Conservation (phyloP, 1,284 basidiomycete genomes). For the Tetrapyrgos nigripes region DNA sequence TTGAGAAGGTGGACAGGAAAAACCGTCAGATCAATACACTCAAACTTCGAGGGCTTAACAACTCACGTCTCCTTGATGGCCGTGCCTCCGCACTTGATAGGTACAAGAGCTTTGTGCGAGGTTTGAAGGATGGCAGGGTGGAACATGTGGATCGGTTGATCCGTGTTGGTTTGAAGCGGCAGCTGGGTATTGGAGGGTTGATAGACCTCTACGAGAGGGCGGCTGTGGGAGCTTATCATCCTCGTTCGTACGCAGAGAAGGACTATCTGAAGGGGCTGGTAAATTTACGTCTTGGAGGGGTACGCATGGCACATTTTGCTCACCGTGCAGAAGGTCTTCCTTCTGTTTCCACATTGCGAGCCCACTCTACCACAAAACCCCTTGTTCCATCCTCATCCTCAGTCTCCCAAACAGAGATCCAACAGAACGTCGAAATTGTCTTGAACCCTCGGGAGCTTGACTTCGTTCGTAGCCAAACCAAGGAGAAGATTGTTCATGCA, state of each 20-base stretch:
- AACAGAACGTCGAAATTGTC: conserved; percentile 12
- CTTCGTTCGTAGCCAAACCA: too few relatives aligned
- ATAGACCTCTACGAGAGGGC: background rate
- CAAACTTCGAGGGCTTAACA: conserved; percentile 27
- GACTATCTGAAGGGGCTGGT: background rate
- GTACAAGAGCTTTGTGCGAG: conserved; percentile 18
- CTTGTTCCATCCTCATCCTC: conserved; percentile 23
- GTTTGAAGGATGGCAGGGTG: background rate
- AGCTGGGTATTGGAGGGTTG: conserved; percentile 2
- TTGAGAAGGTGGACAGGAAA: conserved; percentile 20
- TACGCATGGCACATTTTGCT: conserved; percentile 27
- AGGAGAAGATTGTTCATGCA: conserved; percentile 17
- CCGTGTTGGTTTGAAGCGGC: conserved; percentile 7
- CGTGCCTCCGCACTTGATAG: conserved; percentile 22
- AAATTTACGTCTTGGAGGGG: conserved; percentile 12
- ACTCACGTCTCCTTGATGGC: conserved; percentile 22
- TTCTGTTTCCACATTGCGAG: conserved; percentile 20
- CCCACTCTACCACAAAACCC: conserved; percentile 14
- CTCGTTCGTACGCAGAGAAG: background rate
- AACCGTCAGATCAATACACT: conserved; percentile 17
- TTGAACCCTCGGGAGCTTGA: too few relatives aligned
- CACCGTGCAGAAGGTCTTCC: conserved; percentile 25
- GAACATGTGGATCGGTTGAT: background rate
- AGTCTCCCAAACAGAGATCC: conserved; percentile 23
- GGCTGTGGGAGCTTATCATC: background rate